These are phyloP conservation scores for Gyromitra esculenta DNA, from an alignment of 2,329 filamentous ascomycete genomes.

Conservation along the genomic window DNA sequence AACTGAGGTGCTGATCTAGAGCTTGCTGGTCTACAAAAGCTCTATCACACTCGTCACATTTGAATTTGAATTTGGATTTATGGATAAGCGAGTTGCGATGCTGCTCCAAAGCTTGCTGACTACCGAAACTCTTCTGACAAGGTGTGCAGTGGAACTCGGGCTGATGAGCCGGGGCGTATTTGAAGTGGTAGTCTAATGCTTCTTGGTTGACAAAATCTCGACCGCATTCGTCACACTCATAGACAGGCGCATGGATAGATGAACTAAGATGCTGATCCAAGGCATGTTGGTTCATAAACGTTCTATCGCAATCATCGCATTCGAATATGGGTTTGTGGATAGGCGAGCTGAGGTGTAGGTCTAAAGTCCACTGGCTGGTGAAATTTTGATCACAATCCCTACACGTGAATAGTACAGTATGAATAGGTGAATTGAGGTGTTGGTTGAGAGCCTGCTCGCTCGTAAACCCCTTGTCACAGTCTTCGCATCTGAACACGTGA, in stretches of 20 bases:
- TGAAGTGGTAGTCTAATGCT: neutral
- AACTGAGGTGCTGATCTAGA: neutral
- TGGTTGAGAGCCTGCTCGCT: neutral
- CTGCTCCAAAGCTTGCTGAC: neutral
- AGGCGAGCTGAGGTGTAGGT: no score
- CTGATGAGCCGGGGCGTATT: neutral
- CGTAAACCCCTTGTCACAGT: neutral
- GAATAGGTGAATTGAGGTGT: neutral
- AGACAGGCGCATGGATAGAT: no score
- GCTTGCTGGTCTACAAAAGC: neutral
- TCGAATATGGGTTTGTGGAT: no score
- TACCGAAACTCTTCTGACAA: no score
- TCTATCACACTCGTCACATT: constrained; percentile 21
- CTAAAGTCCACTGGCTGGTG: no score
- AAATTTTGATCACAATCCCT: constrained; percentile 12
- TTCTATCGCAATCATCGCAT: no score
- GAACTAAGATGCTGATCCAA: no score
- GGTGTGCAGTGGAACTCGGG: no score
- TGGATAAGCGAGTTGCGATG: neutral
- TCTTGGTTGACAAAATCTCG: neutral
- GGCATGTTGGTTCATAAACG: no score
- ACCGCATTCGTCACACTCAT: no score
- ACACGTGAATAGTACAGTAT: constrained; percentile 4
- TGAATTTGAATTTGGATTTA: neutral
- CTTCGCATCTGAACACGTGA: neutral